Evolutionary conservation across 108 stramenopile genomes (phyloP).

Genomic region (Skeletonema marinoi): DNA sequence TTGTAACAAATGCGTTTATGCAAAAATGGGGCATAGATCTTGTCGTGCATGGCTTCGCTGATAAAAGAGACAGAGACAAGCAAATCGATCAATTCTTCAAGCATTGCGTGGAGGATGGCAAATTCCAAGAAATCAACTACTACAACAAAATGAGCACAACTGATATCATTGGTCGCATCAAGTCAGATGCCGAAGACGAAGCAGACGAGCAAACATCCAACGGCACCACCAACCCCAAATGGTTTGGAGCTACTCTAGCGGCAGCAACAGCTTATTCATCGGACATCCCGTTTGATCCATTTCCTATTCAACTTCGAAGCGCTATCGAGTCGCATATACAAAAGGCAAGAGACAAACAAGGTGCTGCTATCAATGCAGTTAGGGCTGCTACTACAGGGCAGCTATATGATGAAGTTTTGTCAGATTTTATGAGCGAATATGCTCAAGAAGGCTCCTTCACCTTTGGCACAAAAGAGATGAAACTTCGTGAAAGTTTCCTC

Average conservation of each 20-base stretch:
- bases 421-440: neutral
- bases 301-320: slow-evolving; percentile 46
- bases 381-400: slow-evolving; percentile 35
- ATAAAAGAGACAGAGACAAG: slow-evolving; percentile 53
- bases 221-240: slow-evolving; percentile 36
- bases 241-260: slow-evolving; percentile 63
- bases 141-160: slow-evolving; percentile 63
- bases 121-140: slow-evolving; percentile 67
- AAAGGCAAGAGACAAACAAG: slow-evolving; percentile 48
- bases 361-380: slow-evolving; percentile 47
- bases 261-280: slow-evolving; percentile 48
- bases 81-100: slow-evolving; percentile 64
- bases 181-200: neutral
- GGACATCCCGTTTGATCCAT: slow-evolving; percentile 53
- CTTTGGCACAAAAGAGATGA: slow-evolving; percentile 18
- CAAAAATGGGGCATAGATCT: slow-evolving; percentile 61
- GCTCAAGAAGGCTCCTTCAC: slow-evolving; percentile 41
- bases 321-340: slow-evolving; percentile 60
- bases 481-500: slow-evolving; percentile 45
- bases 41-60: slow-evolving; percentile 79
- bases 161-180: slow-evolving; percentile 57
- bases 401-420: slow-evolving; percentile 4
- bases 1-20: slow-evolving; percentile 74
- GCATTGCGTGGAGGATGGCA: slow-evolving; percentile 48
- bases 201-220: slow-evolving; percentile 2